Percentiles rank a stretch among this genome's conserved stretches.
Conservation (phyloP, 345 rosid species). For the Melaleuca alternifolia region DNA sequence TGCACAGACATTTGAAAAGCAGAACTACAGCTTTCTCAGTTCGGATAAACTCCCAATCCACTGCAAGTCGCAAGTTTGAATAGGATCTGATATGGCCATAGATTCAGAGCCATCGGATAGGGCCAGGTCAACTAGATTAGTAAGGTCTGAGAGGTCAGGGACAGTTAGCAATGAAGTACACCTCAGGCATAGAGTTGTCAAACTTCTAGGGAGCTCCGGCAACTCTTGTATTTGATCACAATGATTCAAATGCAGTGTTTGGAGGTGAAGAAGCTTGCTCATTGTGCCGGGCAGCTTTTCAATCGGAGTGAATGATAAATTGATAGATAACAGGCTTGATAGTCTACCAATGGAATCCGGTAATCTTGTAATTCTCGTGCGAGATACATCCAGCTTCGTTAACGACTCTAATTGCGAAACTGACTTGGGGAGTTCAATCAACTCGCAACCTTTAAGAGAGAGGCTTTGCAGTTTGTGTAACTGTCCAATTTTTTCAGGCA, state of each 20-base stretch:
- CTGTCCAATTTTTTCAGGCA: not conserved
- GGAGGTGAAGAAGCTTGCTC: not conserved
- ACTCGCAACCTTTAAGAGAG: rapidly evolving
- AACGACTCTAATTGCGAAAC: rapidly evolving
- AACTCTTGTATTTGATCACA: not conserved
- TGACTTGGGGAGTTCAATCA: not conserved
- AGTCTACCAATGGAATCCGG: not conserved
- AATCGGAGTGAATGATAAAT: not conserved
- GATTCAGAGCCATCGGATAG: not conserved
- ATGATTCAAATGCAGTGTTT: rapidly evolving
- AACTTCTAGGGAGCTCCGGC: not conserved
- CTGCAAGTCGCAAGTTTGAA: not conserved
- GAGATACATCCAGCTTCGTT: rapidly evolving
- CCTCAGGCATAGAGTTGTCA: rapidly evolving
- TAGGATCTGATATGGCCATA: not conserved
- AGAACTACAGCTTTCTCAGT: no score
- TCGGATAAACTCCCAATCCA: no score
- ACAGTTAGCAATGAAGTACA: rapidly evolving
- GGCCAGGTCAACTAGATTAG: not conserved
- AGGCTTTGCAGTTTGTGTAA: rapidly evolving
- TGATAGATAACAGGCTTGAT: rapidly evolving
- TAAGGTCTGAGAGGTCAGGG: not conserved
- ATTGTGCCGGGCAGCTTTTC: rapidly evolving
- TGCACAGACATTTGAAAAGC: no score
- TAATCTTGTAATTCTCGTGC: not conserved